Base-by-base conservation (phyloP, 495 filamentous ascomycete genomes). In the Neurospora terricola region DNA sequence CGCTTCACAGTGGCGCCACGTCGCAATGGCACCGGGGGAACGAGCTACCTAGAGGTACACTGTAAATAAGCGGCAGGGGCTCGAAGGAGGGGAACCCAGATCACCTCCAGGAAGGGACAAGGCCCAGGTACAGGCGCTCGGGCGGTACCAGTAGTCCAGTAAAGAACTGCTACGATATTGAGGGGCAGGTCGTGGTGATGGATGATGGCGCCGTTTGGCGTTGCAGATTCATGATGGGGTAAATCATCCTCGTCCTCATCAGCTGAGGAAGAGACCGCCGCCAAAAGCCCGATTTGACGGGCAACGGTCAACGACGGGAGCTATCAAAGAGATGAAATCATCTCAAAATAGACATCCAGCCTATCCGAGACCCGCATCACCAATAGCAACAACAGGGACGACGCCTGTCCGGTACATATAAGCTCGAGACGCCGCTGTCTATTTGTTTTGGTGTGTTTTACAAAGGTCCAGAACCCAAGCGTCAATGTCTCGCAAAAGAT, bases 1-100 rank as follows among this genome's bases (percentile, higher is more conserved):
- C 42, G 74, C 76, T 70, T 78, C 27, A 80, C 74, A 84, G 79
- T 84, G 81, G 84, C 81, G 84, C 85, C 85, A 88, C 85, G 85
- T 86, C 82, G 84, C 82, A 81, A 81, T 72, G 76, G 77, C 78
- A 81, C 82, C 80, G 82, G 80, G 78, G 80, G 77, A 75, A 76
- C 74, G 73, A 74, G 48, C 38, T 30, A n/a, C n/a, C n/a, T n/a
- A n/a, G n/a, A n/a, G n/a, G n/a, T n/a, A 34, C 54, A 62, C 54
- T 62, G 27, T 34, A 59, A 59, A 6, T 59, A 21, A 59, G 48
- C 48, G 11, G 21, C 48, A 27, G 48, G 48, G 48, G 12, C 12
- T 30, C 7, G 23, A 34, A 62, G 12, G 54, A 62, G 12, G 23
- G 54, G 23, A 62, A 34, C 54, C 27, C 54, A 0, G 23, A 62